A percentile compares a stretch with the other conserved stretches of the same genome.
phyloP scores from a whole-genome alignment of 2,329 filamentous ascomycete genomes.

The Xylaria sp. region DNA sequence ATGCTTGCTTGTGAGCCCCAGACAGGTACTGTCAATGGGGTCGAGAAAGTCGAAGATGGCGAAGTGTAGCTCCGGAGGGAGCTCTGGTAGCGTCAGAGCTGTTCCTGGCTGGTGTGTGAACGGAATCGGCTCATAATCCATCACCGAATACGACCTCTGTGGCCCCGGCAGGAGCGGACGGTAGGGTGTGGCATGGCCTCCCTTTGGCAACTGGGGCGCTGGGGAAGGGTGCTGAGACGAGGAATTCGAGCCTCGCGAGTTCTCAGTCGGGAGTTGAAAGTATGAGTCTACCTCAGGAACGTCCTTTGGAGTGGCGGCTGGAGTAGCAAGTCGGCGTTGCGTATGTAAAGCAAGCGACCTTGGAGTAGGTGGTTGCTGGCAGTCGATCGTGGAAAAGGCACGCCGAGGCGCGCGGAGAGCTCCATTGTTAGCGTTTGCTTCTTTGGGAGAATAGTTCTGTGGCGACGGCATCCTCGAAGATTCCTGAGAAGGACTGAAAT shows the following conservation, averaged over 20 bases:
- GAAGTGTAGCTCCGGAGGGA: constrained; percentile 63
- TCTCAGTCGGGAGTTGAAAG: constrained; percentile 20
- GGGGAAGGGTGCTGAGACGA: constrained; percentile 19
- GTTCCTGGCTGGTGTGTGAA: constrained; percentile 52
- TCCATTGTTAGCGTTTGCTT: constrained; percentile 19
- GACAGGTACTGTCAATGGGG: constrained; percentile 65
- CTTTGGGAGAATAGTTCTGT: constrained; percentile 18
- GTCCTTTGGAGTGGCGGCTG: constrained; percentile 27
- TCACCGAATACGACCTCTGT: constrained; percentile 62
- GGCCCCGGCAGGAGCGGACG: constrained; percentile 48
- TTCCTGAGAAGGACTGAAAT: constrained; percentile 27
- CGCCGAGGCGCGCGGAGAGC: constrained; percentile 31
- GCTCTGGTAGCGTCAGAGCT: constrained; percentile 51
- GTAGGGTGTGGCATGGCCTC: constrained; percentile 18
- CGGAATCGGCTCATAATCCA: constrained; percentile 59
- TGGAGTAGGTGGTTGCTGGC: constrained; percentile 27
- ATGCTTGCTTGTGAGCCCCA: constrained; percentile 60
- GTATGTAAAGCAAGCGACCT: constrained; percentile 18
- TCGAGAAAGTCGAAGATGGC: constrained; percentile 65
- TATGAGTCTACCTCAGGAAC: constrained; percentile 25
- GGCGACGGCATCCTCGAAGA: constrained; percentile 25
- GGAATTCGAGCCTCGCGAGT: background rate
- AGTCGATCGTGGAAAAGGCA: constrained; percentile 36
- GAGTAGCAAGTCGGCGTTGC: constrained; percentile 24
- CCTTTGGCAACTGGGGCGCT: constrained; percentile 9